phyloP scores from a whole-genome alignment of 306 rosid genomes.

The Sicyos edulis region DNA sequence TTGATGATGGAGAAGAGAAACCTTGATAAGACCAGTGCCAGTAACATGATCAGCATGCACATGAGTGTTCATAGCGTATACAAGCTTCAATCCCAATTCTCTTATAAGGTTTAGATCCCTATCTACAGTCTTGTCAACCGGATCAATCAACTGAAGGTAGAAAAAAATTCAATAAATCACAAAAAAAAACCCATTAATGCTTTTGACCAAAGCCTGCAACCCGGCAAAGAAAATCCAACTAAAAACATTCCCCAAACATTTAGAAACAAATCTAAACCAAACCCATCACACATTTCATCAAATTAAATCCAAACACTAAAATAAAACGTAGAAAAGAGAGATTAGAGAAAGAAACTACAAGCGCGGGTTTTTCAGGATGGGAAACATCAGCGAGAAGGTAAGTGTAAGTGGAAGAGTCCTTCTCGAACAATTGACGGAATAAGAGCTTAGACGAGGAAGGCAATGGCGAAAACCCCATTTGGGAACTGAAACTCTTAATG shows the following conservation, averaged over 20 bases:
- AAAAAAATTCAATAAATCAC: neutral
- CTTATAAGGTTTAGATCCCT: conserved; percentile 70
- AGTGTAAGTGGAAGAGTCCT: conserved; percentile 88
- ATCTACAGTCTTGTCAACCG: conserved; percentile 83
- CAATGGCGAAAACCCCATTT: conserved; percentile 30
- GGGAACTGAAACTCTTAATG: conserved; percentile 25
- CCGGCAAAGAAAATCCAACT: conserved; percentile 14
- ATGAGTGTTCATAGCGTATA: conserved; percentile 87
- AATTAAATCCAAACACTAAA: neutral
- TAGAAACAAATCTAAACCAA: neutral
- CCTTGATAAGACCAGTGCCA: conserved; percentile 89
- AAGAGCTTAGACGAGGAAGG: conserved; percentile 40
- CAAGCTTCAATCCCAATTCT: conserved; percentile 65
- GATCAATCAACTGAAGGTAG: conserved; percentile 79
- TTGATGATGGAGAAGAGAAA: conserved; percentile 16
- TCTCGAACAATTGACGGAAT: conserved; percentile 91
- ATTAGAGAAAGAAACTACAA: conserved; percentile 33
- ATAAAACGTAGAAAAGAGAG: neutral
- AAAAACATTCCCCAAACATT: conserved; percentile 1
- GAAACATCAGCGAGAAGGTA: conserved; percentile 76
- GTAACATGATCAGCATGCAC: conserved; percentile 99
- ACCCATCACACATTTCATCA: conserved; percentile 14
- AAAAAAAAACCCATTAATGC: conserved; percentile 11
- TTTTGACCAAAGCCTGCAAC: conserved; percentile 18
- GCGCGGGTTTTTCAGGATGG: conserved; percentile 70